These are phyloP conservation scores for Trypanosomatidae sp. DNA, from an alignment of 208 protist genomes.

Conservation along the genomic window DNA sequence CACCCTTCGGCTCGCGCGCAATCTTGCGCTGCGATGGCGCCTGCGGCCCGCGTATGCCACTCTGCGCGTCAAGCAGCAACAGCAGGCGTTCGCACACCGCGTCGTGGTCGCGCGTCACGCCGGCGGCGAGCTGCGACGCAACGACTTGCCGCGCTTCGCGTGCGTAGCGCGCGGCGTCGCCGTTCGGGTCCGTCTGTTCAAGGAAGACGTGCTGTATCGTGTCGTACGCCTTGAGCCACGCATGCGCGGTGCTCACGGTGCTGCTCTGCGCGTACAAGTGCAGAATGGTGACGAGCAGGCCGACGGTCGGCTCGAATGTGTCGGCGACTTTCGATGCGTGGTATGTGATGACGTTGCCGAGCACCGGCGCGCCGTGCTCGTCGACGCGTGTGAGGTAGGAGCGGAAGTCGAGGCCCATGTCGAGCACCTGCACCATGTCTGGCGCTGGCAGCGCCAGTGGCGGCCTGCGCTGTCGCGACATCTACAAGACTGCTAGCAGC, in stretches of 20 bases:
- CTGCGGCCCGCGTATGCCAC: conserved; percentile 59
- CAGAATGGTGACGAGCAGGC: conserved; percentile 67
- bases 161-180: conserved; percentile 26
- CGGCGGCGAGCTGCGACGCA: conserved; percentile 12
- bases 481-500: too few species aligned
- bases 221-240: conserved; percentile 67
- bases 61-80: conserved; percentile 56
- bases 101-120: conserved; percentile 12
- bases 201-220: conserved; percentile 65
- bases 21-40: conserved; percentile 74
- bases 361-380: conserved; percentile 42
- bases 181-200: conserved; percentile 34
- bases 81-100: conserved; percentile 39
- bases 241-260: conserved; percentile 9
- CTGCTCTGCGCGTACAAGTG: conserved; percentile 51
- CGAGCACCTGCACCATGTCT: conserved; percentile 59
- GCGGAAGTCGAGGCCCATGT: conserved; percentile 81
- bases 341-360: conserved; percentile 77
- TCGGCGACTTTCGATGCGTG: conserved; percentile 50
- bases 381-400: conserved; percentile 69
- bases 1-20: conserved; percentile 66
- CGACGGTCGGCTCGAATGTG: conserved; percentile 73
- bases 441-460: conserved; percentile 32
- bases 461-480: conserved; percentile 43
- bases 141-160: conserved; percentile 37